Evolutionary conservation across 495 filamentous ascomycete genomes (phyloP), one percentile per base, ranked within the genome.

Genomic region (Podospora sp.): DNA sequence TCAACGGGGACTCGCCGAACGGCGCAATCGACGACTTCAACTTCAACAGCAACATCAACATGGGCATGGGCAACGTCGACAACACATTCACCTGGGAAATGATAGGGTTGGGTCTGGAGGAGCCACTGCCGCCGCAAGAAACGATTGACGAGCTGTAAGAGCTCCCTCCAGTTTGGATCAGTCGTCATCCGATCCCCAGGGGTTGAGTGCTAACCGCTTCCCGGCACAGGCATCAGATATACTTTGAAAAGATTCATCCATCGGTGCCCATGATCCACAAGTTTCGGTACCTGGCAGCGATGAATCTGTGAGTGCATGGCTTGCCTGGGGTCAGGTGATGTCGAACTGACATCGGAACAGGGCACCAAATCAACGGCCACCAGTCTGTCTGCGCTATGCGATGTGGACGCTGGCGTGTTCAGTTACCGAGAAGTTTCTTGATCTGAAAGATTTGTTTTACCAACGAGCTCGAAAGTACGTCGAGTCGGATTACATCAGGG

Each of bases 381-480:
- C 94, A 6, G 88, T 97, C 2, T 91, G 89, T 66, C 81, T 99
- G 35, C 90, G 96, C 53, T 99, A 99, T 78, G 91, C 90, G 33
- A 95, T 97, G 79, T 99, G 95, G 95, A 90, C 88, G 60, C 82
- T 93, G 66, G 93, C 95, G 26, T 92, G 93, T 40, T 89, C 91
- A 0, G 84, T 94, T 40, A 89, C 86, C 12, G 92, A 96, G 18
- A 95, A 92, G 71, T 96, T 91, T 75, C 80, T 83, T 14, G 83
- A 85, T 40, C 78, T 97, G 21, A 91, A 91, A 71, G 88, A 90
- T 26, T 85, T 94, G 62, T 96, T 97, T 75, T 99, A 99, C 75
- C 86, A 88, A 57, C 86, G 92, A 51, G 87, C 94, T 36, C 87
- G 94, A 64, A 97, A 96, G 72, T 97, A 97, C 74, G 84, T 92